phyloP scores from a whole-genome alignment of 192 early-diverging fungal species.

The Rhizophagus sp. region DNA sequence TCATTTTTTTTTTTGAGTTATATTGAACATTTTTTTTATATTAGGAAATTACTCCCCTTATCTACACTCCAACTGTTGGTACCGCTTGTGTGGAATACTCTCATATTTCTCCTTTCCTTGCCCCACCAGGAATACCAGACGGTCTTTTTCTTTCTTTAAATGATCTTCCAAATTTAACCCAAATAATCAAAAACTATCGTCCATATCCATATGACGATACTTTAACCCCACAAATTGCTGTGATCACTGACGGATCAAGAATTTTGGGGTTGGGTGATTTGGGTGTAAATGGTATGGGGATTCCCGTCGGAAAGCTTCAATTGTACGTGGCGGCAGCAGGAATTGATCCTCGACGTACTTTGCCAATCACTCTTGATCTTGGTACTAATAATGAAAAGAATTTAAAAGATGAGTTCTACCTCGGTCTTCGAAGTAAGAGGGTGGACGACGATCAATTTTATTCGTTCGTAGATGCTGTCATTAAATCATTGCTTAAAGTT shows the following conservation, averaged over 20 bases:
- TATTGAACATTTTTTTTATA: background rate
- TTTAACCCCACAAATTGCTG: constrained; percentile 78
- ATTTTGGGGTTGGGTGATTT: constrained; percentile 95
- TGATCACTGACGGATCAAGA: constrained; percentile 93
- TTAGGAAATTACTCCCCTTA: constrained; percentile 74
- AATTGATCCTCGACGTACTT: constrained; percentile 79
- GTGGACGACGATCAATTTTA: constrained; percentile 73
- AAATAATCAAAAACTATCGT: constrained; percentile 80
- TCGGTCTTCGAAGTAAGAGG: constrained; percentile 74
- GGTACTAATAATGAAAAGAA: constrained; percentile 86
- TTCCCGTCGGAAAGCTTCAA: constrained; percentile 93
- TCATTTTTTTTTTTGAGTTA: background rate
- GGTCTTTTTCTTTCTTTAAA: constrained; percentile 86
- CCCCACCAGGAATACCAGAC: constrained; percentile 70
- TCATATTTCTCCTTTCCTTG: constrained; percentile 83
- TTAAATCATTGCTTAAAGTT: constrained; percentile 63
- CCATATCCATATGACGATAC: constrained; percentile 56
- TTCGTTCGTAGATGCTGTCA: constrained; percentile 79
- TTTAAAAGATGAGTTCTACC: constrained; percentile 86
- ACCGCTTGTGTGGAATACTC: constrained; percentile 87
- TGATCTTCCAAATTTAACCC: constrained; percentile 71
- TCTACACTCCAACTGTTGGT: constrained; percentile 86
- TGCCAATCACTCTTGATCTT: constrained; percentile 91
- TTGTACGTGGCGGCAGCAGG: constrained; percentile 87
- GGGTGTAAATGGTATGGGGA: constrained; percentile 95